phyloP scores from a whole-genome alignment of 1,139 yeast genomes.

The Barnettozyma hawaiiensis region DNA sequence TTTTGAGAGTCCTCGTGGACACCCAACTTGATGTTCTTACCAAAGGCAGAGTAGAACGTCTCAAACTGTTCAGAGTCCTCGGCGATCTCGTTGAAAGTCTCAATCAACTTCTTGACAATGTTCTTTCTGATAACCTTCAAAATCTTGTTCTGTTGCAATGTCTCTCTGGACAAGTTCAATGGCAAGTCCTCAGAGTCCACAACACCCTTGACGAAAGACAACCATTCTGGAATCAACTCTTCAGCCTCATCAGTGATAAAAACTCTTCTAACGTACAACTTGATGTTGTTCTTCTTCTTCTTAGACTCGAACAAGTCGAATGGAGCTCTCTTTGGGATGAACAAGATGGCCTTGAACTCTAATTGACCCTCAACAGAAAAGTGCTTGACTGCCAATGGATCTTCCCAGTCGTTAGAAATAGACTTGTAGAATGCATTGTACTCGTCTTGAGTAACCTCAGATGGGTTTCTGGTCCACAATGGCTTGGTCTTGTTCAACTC shows the following conservation, averaged over 20 bases:
- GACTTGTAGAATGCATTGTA: constrained; percentile 99
- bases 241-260: constrained; percentile 99
- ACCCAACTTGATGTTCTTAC: constrained; percentile 98
- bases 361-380: constrained; percentile 99
- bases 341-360: constrained; percentile 97
- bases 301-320: constrained; percentile 94
- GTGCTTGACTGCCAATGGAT: constrained; percentile 99
- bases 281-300: constrained; percentile 99
- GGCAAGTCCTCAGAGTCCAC: constrained; percentile 99
- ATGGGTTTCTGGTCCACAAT: constrained; percentile 98
- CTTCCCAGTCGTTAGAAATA: constrained; percentile 99
- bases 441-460: constrained; percentile 97
- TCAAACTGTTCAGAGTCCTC: constrained; percentile 99
- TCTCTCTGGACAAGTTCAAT: constrained; percentile 99
- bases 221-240: constrained; percentile 99
- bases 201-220: constrained; percentile 96
- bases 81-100: constrained; percentile 98
- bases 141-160: constrained; percentile 99
- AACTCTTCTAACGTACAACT: constrained; percentile 98
- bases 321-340: constrained; percentile 99
- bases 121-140: constrained; percentile 99
- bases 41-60: constrained; percentile 96
- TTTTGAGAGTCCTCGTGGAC: constrained; percentile 98
- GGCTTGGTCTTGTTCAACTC: constrained; percentile 99
- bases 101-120: constrained; percentile 97